Evolutionary conservation across 768 basidiomycete species (phyloP).

Genomic region (Suillus americanus): DNA sequence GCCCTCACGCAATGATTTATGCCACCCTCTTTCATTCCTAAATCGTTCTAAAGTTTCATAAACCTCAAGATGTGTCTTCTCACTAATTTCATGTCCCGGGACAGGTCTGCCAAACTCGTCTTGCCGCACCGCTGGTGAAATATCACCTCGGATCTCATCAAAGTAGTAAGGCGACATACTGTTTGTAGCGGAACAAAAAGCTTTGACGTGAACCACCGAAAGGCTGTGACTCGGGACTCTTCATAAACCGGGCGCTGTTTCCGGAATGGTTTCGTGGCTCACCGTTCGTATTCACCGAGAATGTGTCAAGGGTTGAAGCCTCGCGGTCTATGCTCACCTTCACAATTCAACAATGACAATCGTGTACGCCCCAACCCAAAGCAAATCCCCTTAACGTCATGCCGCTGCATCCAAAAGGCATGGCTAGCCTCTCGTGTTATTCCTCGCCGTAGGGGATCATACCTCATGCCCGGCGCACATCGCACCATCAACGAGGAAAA

Average conservation of each 20-base stretch:
- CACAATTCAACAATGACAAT: conserved; percentile 7
- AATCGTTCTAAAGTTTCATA: conserved; percentile 35
- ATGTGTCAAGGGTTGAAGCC: conserved; percentile 28
- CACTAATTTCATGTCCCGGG: conserved; percentile 27
- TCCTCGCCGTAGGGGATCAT: conserved; percentile 42
- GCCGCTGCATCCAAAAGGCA: conserved; percentile 38
- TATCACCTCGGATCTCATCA: conserved; percentile 35
- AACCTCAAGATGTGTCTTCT: conserved; percentile 14
- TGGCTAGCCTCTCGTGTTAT: conserved; percentile 60
- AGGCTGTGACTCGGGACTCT: conserved; percentile 29
- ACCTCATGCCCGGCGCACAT: conserved; percentile 66
- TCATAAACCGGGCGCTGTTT: conserved; percentile 29
- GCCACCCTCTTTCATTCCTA: conserved; percentile 30
- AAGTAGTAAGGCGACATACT: conserved; percentile 21
- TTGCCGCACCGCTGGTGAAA: conserved; percentile 24
- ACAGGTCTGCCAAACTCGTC: conserved; percentile 34
- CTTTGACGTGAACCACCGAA: conserved; percentile 30
- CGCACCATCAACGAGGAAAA: conserved; percentile 61
- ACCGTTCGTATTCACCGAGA: conserved; percentile 13
- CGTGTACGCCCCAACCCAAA: conserved; percentile 3
- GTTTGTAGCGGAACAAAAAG: conserved; percentile 16
- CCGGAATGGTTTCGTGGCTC: conserved; percentile 14
- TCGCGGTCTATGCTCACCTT: conserved; percentile 19
- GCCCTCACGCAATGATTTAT: conserved; percentile 12
- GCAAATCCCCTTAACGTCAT: conserved; percentile 8